Conservation (phyloP, 2,329 filamentous ascomycete genomes). For the Fusarium buharicum region DNA sequence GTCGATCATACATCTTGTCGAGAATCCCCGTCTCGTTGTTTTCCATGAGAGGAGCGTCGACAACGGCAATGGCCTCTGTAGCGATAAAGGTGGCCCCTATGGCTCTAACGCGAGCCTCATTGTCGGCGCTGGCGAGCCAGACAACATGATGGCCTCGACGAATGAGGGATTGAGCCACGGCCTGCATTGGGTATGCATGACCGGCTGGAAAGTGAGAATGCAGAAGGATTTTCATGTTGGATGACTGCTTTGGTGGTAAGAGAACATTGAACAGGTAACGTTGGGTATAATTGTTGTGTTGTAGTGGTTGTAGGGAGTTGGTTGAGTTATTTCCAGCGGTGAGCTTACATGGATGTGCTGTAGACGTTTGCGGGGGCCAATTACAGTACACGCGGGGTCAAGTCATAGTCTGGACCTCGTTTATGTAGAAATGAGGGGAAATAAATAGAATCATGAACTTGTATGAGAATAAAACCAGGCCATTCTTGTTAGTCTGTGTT, state of each 20-base stretch:
- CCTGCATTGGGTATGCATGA: constrained; percentile 54
- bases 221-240: constrained; percentile 52
- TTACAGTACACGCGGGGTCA: background rate
- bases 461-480: background rate
- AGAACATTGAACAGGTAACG: background rate
- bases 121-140: constrained; percentile 52
- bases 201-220: constrained; percentile 55
- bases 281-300: too few relatives aligned
- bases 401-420: background rate
- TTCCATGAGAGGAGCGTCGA: constrained; percentile 48
- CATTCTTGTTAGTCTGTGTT: background rate
- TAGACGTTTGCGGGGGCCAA: constrained; percentile 1
- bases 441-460: background rate
- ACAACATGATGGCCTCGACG: constrained; percentile 52
- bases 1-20: constrained; percentile 43
- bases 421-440: background rate
- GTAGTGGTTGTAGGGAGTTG: background rate
- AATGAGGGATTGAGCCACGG: constrained; percentile 52
- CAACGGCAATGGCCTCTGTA: constrained; percentile 46
- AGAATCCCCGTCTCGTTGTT: constrained; percentile 48
- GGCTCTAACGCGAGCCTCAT: constrained; percentile 49
- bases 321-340: constrained; percentile 1
- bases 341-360: constrained; percentile 6
- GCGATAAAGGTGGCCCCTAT: constrained; percentile 50
- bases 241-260: background rate